Evolutionary conservation across 345 rosid genomes (phyloP), one percentile per base, ranked within the genome.

Genomic region (Aquilaria sinensis): DNA sequence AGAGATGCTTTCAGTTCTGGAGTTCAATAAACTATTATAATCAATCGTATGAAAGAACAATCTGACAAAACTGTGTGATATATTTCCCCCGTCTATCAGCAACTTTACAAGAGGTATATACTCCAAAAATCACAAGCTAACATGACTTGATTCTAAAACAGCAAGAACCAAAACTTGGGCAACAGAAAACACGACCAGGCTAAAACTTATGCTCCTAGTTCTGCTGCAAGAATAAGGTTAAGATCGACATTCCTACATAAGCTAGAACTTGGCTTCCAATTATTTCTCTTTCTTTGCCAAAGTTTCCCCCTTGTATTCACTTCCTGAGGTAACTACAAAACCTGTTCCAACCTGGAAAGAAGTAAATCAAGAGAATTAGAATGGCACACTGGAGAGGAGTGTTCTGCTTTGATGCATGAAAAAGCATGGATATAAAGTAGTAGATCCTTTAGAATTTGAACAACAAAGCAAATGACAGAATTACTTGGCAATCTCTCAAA

Each of bases 401-500:
- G 43, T 37, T 37, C 43, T n/a, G 52, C 6, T 15, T 0, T n/a
- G 12, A 52, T 29, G 55, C 48, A 51, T 12, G 56, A 47, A 31
- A 31, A 6, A 23, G 41, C 4, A 0, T 16, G 62, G 23, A 23
- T 43, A 9, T 29, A 29, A 31, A 31, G 16, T n/a, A 48, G 57
- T n/a, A 48, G 57, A 32, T 29, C 37, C 9, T 23, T 13, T 12
- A 10, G 51, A 56, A 54, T 43, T 31, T 9, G 31, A 9, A 57
- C 56, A 10, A 53, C 13, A 23, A 23, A n/a, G 7, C 10, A 0
- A 61, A 53, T 14, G 55, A n/a, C 31, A 69, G 68, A 41, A 49
- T 51, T 78, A 90, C 99, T 80, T 88, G 99, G 64, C 99, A 94
- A 53, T 94, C 97, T 83, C 72, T 94, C 72, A 94, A 67, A 37